Conservation (phyloP, 495 filamentous ascomycete genomes). For the Cryomyces minteri region DNA sequence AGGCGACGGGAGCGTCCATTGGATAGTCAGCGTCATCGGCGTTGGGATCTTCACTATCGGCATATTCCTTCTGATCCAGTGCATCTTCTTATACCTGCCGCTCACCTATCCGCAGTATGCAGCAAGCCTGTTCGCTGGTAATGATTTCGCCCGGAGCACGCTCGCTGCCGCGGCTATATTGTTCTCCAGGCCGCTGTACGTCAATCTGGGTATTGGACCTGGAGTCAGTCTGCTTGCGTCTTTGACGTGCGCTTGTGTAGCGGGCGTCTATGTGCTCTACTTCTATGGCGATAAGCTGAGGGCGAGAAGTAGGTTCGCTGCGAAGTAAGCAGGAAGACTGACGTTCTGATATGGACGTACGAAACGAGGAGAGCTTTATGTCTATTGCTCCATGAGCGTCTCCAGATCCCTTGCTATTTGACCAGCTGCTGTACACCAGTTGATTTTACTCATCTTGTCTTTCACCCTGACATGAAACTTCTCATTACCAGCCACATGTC, state of each 20-base stretch:
- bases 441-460: too few relatives aligned
- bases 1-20: conserved; percentile 31
- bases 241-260: conserved; percentile 33
- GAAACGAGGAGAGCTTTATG: too few relatives aligned
- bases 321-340: conserved; percentile 10
- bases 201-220: conserved; percentile 35
- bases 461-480: too few relatives aligned
- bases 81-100: conserved; percentile 46
- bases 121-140: conserved; percentile 40
- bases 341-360: too few relatives aligned
- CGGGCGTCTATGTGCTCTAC: conserved; percentile 37
- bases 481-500: too few relatives aligned
- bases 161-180: conserved; percentile 39
- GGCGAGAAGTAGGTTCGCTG: conserved; percentile 26
- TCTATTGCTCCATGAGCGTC: too few relatives aligned
- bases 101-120: conserved; percentile 43
- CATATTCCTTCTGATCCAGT: conserved; percentile 38
- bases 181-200: conserved; percentile 37
- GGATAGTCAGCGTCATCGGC: conserved; percentile 44
- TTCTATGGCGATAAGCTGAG: conserved; percentile 32
- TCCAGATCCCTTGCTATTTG: too few relatives aligned
- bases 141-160: conserved; percentile 36
- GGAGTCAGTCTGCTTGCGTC: conserved; percentile 38
- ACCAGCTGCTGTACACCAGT: too few relatives aligned
- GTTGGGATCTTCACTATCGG: conserved; percentile 33